phyloP scores from a whole-genome alignment of 2,329 filamentous ascomycete species.

The Colletotrichum paranaense region DNA sequence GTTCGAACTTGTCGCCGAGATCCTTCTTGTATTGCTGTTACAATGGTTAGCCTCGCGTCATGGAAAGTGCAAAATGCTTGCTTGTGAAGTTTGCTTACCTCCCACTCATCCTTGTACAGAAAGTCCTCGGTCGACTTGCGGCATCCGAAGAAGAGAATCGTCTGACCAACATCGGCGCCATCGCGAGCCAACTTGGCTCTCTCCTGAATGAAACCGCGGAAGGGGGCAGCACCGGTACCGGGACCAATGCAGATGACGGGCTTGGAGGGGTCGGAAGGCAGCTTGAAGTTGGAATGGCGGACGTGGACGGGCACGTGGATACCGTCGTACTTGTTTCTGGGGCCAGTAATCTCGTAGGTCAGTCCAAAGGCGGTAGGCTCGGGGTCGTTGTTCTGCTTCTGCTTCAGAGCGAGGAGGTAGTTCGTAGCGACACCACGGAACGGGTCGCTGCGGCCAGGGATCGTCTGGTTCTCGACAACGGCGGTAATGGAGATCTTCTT shows the following conservation, averaged over 20 bases:
- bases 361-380: conserved; percentile 85
- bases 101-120: conserved; percentile 91
- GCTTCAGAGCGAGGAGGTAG: conserved; percentile 92
- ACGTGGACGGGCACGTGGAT: conserved; percentile 96
- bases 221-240: conserved; percentile 95
- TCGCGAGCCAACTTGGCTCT: conserved; percentile 84
- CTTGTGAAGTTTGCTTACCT: conserved; percentile 68
- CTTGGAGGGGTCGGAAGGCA: conserved; percentile 93
- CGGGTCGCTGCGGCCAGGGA: conserved; percentile 79
- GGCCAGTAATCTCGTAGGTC: conserved; percentile 87
- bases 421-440: conserved; percentile 98
- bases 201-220: conserved; percentile 95
- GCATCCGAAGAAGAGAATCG: conserved; percentile 95
- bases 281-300: conserved; percentile 98
- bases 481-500: conserved; percentile 96
- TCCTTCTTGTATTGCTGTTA: conserved; percentile 81
- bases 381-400: conserved; percentile 93
- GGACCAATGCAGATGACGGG: conserved; percentile 97
- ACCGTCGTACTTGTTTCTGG: conserved; percentile 96
- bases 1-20: conserved; percentile 88
- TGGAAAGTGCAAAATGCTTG: too few relatives aligned
- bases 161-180: conserved; percentile 86
- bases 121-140: conserved; percentile 90
- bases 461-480: conserved; percentile 85
- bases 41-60: conserved; percentile 4